Evolutionary conservation across 2,329 filamentous ascomycete genomes (phyloP).

Genomic region (Paraphaeosphaeria sporulosa): DNA sequence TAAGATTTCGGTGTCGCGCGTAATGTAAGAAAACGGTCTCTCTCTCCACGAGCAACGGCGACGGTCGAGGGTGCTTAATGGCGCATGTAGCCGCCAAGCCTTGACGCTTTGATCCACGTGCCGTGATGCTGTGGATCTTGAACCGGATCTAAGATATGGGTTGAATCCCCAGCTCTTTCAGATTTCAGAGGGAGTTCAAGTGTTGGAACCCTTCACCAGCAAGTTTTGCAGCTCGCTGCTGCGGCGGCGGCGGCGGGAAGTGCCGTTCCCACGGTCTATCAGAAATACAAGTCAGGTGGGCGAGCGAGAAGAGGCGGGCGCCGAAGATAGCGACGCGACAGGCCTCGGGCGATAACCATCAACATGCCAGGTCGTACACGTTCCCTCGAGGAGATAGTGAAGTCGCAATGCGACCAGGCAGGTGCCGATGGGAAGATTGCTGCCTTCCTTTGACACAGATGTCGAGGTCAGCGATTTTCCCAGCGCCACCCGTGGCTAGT

Average conservation of each 20-base stretch:
- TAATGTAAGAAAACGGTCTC: constrained; percentile 6
- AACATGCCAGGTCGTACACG: constrained; percentile 20
- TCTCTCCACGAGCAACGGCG: not conserved
- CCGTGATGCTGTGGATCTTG: not conserved
- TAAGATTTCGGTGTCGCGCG: constrained; percentile 1
- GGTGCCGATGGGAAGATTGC: constrained; percentile 20
- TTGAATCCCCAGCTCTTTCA: constrained; percentile 4
- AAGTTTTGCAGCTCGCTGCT: not conserved
- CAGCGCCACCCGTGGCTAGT: constrained; percentile 25
- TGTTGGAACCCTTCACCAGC: not conserved
- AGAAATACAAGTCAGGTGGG: constrained; percentile 27
- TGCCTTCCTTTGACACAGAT: constrained; percentile 28
- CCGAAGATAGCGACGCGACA: constrained; percentile 26
- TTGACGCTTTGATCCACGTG: not conserved
- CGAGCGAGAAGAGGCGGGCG: constrained; percentile 32
- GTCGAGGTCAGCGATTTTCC: constrained; percentile 27
- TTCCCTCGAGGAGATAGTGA: not conserved
- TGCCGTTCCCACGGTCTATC: constrained; percentile 11
- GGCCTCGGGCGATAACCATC: constrained; percentile 18
- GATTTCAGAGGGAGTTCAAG: not conserved
- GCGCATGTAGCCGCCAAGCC: constrained; percentile 4
- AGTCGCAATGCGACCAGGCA: constrained; percentile 1
- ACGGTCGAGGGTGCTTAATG: not conserved
- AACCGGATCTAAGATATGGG: not conserved
- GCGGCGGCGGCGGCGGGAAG: not conserved